Percentiles rank a stretch among this genome's conserved stretches.
These are phyloP conservation scores for Aureobasidium sp. DNA, from an alignment of 2,329 filamentous ascomycete genomes.

Conservation along the genomic window DNA sequence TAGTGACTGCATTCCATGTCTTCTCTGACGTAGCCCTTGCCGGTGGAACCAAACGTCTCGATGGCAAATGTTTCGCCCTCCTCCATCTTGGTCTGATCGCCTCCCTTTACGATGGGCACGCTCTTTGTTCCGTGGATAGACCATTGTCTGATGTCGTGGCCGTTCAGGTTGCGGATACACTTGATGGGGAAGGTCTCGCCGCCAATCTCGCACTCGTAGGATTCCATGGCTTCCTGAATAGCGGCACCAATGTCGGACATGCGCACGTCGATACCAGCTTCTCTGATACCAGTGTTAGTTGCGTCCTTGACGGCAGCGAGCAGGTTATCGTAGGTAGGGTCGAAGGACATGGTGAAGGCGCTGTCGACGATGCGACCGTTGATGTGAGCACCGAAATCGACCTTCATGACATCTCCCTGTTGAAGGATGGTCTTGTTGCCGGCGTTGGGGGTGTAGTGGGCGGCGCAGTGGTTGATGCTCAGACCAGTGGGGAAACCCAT, in stretches of 20 bases:
- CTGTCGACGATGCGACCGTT: conserved; percentile 74
- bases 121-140: conserved; percentile 50
- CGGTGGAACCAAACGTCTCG: conserved; percentile 51
- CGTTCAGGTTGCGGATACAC: conserved; percentile 46
- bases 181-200: conserved; percentile 48
- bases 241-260: conserved; percentile 48
- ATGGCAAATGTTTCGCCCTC: conserved; percentile 52
- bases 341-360: conserved; percentile 71
- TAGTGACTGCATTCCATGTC: conserved; percentile 36
- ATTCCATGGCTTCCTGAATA: conserved; percentile 56
- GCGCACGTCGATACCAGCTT: conserved; percentile 48
- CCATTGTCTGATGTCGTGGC: conserved; percentile 48
- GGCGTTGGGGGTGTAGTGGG: conserved; percentile 51
- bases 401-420: conserved; percentile 70
- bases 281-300: conserved; percentile 53
- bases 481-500: conserved; percentile 51
- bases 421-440: conserved; percentile 61
- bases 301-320: conserved; percentile 65
- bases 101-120: conserved; percentile 47
- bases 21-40: conserved; percentile 40
- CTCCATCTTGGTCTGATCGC: conserved; percentile 46
- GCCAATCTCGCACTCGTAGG: conserved; percentile 50
- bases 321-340: conserved; percentile 66
- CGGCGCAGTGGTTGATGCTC: conserved; percentile 45
- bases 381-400: conserved; percentile 75